phyloP scores from a whole-genome alignment of 139 green algal genomes.

The Micractinium conductrix region DNA sequence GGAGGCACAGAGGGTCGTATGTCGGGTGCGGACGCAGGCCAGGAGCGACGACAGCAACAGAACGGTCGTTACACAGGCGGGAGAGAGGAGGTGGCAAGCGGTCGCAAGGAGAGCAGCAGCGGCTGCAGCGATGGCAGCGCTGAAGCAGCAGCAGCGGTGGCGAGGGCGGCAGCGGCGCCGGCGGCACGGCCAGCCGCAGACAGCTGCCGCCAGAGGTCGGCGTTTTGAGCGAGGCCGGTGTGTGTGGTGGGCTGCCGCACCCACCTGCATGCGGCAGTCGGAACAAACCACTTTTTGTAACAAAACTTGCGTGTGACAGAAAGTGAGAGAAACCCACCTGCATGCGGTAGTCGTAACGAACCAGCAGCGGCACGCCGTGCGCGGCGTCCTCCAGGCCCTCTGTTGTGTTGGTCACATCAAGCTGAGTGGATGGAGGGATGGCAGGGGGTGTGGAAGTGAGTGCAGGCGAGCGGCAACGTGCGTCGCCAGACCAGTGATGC shows the following conservation, averaged over 20 bases:
- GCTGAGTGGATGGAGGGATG: slow-evolving; percentile 14
- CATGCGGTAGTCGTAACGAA: slow-evolving; percentile 33
- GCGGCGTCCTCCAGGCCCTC: slow-evolving; percentile 71
- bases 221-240: too few species aligned
- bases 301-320: too few species aligned
- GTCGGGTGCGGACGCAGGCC: not conserved
- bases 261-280: slow-evolving; percentile 15
- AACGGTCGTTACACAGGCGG: too few species aligned
- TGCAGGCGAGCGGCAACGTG: not conserved
- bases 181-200: too few species aligned
- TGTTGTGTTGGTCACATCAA: slow-evolving; percentile 96
- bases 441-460: not conserved
- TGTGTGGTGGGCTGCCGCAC: too few species aligned
- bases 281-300: slow-evolving; percentile 20
- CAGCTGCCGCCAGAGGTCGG: too few species aligned
- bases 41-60: not conserved
- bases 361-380: slow-evolving; percentile 34
- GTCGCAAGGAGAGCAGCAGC: not conserved
- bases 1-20: too few species aligned
- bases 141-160: not conserved
- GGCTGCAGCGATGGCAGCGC: too few species aligned
- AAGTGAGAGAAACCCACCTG: too few species aligned
- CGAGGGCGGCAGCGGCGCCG: not conserved
- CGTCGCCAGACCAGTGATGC: too few species aligned
- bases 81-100: too few species aligned